A percentile compares a stretch with the other conserved stretches of the same genome.
Conservation (phyloP, 257 asterid genomes). For the Solanum medicagineum region DNA sequence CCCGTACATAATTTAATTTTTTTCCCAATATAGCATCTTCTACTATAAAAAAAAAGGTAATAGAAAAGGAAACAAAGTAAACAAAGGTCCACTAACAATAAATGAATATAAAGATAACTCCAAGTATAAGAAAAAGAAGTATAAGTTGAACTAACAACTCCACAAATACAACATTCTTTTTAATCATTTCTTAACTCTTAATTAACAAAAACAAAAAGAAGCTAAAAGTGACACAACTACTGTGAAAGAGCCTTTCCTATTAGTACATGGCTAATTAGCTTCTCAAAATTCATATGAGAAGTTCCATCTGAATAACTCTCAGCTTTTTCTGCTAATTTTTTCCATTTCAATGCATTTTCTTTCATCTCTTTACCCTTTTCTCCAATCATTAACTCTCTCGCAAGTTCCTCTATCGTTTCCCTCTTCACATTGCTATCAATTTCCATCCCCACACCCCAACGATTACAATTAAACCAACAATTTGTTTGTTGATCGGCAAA, state of each 20-base stretch:
- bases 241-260: not conserved
- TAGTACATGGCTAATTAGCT: slow-evolving; percentile 2
- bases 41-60: not conserved
- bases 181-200: not conserved
- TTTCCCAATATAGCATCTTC: not conserved
- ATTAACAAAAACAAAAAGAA: not conserved
- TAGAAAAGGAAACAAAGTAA: not conserved
- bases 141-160: not conserved
- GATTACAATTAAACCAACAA: slow-evolving; percentile 9
- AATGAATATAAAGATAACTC: not conserved
- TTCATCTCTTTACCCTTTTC: slow-evolving; percentile 7
- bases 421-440: slow-evolving; percentile 8
- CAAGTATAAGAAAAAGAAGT: not conserved
- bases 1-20: not conserved
- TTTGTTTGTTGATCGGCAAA: slow-evolving; percentile 13
- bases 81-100: not conserved
- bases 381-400: slow-evolving; percentile 11
- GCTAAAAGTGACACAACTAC: not conserved
- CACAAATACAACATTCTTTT: not conserved
- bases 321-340: slow-evolving; percentile 7
- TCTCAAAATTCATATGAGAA: slow-evolving; percentile 7
- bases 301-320: not conserved
- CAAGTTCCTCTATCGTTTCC: slow-evolving; percentile 7
- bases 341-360: slow-evolving; percentile 7
- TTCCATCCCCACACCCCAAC: slow-evolving; percentile 12